Evolutionary conservation across 768 basidiomycete species (phyloP).

Genomic region (Holtermanniella nyarrowii): DNA sequence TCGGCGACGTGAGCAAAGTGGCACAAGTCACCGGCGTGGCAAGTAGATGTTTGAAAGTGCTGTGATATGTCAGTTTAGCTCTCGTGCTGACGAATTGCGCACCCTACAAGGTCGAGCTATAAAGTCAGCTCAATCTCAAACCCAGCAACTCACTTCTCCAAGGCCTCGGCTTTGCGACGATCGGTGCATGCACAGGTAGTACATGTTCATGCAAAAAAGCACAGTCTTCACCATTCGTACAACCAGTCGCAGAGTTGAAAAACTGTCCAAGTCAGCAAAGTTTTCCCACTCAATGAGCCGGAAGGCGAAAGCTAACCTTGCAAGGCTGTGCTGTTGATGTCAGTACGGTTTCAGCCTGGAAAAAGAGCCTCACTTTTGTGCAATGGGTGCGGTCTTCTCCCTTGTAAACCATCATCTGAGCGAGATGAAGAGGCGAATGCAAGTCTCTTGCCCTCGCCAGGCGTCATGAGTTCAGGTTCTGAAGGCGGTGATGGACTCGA

Average conservation of each 20-base stretch:
- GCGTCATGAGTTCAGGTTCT: neutral
- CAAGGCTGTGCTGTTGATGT: neutral
- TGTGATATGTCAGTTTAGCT: neutral
- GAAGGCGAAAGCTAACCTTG: neutral
- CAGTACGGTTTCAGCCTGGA: neutral
- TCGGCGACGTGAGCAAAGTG: slow-evolving; percentile 37
- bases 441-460: neutral
- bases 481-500: neutral
- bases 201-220: slow-evolving; percentile 34
- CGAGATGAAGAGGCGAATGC: neutral
- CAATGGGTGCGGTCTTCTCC: neutral
- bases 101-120: neutral
- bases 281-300: no score
- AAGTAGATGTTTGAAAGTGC: neutral
- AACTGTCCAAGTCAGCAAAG: slow-evolving; percentile 17
- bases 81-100: slow-evolving; percentile 1
- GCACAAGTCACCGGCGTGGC: slow-evolving; percentile 26
- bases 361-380: neutral
- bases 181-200: slow-evolving; percentile 21
- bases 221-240: slow-evolving; percentile 25
- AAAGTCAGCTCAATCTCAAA: neutral
- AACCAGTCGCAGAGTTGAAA: slow-evolving; percentile 36
- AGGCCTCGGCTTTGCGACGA: slow-evolving; percentile 32
- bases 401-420: neutral
- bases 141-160: slow-evolving; percentile 26